Evolutionary conservation across 2,329 filamentous ascomycete genomes (phyloP), one percentile per base, ranked within the genome.

Genomic region (Calonectria naviculata): DNA sequence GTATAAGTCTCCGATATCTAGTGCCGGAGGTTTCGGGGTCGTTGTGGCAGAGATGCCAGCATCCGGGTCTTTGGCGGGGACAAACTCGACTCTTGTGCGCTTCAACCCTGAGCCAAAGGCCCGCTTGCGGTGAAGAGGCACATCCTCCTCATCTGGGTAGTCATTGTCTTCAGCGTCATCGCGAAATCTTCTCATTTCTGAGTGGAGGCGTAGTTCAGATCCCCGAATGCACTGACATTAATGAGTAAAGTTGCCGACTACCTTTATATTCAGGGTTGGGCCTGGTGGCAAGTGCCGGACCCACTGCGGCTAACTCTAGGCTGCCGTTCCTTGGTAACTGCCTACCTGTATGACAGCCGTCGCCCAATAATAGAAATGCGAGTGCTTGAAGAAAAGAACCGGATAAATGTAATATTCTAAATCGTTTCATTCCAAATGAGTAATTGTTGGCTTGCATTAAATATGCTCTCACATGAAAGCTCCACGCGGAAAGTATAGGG

Each of bases 91-190:
- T 31, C 81, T 82, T 73, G 86, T 86, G 66, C 87, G 87, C 79
- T 88, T 87, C 63, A 91, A 79, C 71, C 89, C 89, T 10, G 87
- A 84, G 29, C 90, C 90, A 72, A 91, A 92, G 1, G 89, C 85
- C 58, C 84, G 84, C 73, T 86, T 86, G 71, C 84, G 84, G 61
- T 91, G 88, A 26, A 91, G 85, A 2, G 89, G 89, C 6, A 88
- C 77, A 36, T 89, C 85, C 60, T 88, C 84, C 24, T 84, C 81
- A 19, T 84, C 81, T 62, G 83, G 79, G 15, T 72, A 66, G n/a
- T 76, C 73, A 15, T 74, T 71, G 1, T 78, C 78, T 12, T 79
- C 72, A 42, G 74, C 71, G 6, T 75, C 76, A 7, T 73, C 68
- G 2, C 73, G 72, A 28, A 29, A 31, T 78, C 72, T 63, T 74